Base-by-base conservation (phyloP, 2,329 filamentous ascomycete species). In the Paraphoma chrysanthemicola region DNA sequence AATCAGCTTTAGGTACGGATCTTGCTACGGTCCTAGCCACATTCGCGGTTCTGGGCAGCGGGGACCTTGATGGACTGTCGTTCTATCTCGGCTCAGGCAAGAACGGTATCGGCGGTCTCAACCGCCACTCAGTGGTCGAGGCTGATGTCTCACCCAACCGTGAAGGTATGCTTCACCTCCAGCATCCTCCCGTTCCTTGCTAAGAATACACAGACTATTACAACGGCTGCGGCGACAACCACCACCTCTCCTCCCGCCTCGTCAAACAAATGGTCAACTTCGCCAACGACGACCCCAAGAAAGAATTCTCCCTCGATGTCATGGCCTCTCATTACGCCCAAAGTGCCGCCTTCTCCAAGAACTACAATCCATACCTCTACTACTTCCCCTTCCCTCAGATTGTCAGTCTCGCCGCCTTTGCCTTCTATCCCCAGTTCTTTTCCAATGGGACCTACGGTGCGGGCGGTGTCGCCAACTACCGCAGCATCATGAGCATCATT, bases 71-170 rank as follows among this genome's bases (percentile, higher is more conserved):
- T 39, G 61, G 57, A 9, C 38, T 60, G 6, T 63, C 60, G 2
- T 67, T 67, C 55, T 67, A 64, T 36, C 60, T 67, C 7, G 64
- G 64, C n/a, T 51, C 62, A 9, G 62, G 59, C 9, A 60, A 63
- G 50, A 57, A 56, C 52, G 64, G 62, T 12, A 56, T 64, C 18
- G 62, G 62, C 44, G 62, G 67, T 38, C 53, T 68, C 6, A 67
- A 68, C 55, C 51, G 83, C 79, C 8, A 81, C 83, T 63, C 79
- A 78, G 14, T 60, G 82, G 6, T 84, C 80, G 1, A 64, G 42
- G 62, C 64, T 33, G 64, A 67, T 51, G 58, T 67, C 1, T 67
- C 62, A 6, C 60, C 60, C n/a, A 57, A 56, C 38, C 57, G 60
- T 80, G 10, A 77, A 77, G 49, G 81, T 77, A 10, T 75, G 80